phyloP scores from a whole-genome alignment of 495 filamentous ascomycete species.

The Patellaria atrata region DNA sequence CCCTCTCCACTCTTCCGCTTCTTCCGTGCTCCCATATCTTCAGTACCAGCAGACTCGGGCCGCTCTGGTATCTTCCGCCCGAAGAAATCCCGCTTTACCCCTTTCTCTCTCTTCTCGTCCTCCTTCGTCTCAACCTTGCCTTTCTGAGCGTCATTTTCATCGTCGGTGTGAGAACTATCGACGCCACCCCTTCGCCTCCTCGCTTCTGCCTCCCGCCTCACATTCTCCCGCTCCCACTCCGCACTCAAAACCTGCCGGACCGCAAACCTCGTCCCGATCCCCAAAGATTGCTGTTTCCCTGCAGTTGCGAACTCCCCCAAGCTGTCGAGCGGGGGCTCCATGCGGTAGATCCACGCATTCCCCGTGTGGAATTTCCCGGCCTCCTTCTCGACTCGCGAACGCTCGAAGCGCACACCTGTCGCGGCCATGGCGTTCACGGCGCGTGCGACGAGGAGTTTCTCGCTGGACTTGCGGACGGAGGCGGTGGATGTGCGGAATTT shows the following conservation, averaged over 20 bases:
- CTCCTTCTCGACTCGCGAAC: conserved; percentile 56
- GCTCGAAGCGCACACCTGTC: conserved; percentile 68
- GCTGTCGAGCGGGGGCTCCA: conserved; percentile 80
- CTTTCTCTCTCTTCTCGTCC: conserved; percentile 20
- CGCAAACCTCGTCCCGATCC: conserved; percentile 61
- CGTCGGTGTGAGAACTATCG: not conserved
- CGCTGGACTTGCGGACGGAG: conserved; percentile 69
- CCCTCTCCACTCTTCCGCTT: conserved; percentile 27
- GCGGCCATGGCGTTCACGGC: conserved; percentile 69
- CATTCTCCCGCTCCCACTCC: conserved; percentile 55
- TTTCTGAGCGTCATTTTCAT: conserved; percentile 3
- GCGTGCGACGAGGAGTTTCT: conserved; percentile 63
- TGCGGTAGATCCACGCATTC: conserved; percentile 66
- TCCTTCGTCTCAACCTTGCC: conserved; percentile 30
- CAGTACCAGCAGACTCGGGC: conserved; percentile 6
- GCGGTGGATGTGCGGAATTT: conserved; percentile 54
- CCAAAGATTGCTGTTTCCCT: conserved; percentile 39
- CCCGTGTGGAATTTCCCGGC: conserved; percentile 26
- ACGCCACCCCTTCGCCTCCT: conserved; percentile 27
- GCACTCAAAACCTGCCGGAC: conserved; percentile 85
- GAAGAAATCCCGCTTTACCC: conserved; percentile 80
- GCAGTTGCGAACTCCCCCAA: conserved; percentile 34
- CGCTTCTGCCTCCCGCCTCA: conserved; percentile 25
- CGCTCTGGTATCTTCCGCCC: conserved; percentile 45
- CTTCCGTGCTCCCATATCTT: conserved; percentile 27